Conservation (phyloP, 192 early-diverging fungal species). For the Pilobolus umbonatus region DNA sequence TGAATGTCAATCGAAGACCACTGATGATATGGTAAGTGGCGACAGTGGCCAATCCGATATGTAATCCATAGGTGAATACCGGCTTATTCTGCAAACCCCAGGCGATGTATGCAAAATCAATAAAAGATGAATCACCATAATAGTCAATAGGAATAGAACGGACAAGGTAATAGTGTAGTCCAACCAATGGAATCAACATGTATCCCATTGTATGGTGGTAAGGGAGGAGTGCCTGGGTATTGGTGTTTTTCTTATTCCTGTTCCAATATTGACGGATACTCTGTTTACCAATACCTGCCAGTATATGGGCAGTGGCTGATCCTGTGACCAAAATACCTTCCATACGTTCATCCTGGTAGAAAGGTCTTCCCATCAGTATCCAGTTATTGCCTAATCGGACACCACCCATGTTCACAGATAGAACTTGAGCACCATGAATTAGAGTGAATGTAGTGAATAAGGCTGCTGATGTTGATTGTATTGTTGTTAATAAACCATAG, state of each 20-base stretch:
- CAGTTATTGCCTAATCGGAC: conserved; percentile 13
- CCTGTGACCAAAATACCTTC: conserved; percentile 29
- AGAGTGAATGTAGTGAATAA: conserved; percentile 25
- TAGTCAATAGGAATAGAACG: conserved; percentile 14
- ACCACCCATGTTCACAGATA: conserved; percentile 15
- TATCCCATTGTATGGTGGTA: conserved; percentile 17
- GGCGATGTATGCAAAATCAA: conserved; percentile 26
- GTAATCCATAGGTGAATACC: conserved; percentile 11
- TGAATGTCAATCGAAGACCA: conserved; percentile 6
- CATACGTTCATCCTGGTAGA: conserved; percentile 33
- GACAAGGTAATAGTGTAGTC: conserved; percentile 16
- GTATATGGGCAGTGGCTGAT: conserved; percentile 6
- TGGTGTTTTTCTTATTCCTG: background rate
- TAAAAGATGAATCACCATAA: conserved; percentile 31
- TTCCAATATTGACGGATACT: conserved; percentile 12
- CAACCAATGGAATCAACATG: conserved; percentile 20
- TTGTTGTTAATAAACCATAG: conserved; percentile 7
- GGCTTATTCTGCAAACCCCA: conserved; percentile 28
- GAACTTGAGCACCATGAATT: conserved; percentile 23
- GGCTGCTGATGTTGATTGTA: conserved; percentile 23
- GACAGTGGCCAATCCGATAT: conserved; percentile 10
- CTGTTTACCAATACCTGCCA: conserved; percentile 16
- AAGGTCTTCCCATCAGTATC: conserved; percentile 23
- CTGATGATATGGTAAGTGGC: conserved; percentile 16
- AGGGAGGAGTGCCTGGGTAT: background rate